Base-by-base conservation (phyloP, 2,329 filamentous ascomycete species). In the Dactylellina drechsleri region DNA sequence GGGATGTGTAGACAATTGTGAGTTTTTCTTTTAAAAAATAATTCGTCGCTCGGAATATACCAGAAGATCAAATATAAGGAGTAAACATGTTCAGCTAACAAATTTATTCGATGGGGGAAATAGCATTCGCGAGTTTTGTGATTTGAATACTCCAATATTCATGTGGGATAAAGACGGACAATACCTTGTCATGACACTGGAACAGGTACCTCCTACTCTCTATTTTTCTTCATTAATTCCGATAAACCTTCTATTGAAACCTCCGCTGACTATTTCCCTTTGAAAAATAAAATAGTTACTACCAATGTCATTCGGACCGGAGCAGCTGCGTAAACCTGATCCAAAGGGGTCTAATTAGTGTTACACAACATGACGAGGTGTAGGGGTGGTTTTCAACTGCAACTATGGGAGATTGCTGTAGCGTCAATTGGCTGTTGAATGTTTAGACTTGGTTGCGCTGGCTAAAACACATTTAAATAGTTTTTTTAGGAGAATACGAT, bases 1-100 rank as follows among this genome's bases (percentile, higher is more conserved):
- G 95, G 95, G 66, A 97, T 97, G 93, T 98, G 94, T 82, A 86
- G 94, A 79, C 94, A 97, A 82, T 96, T 94, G 90, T 92, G 81
- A 84, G 88, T 85, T 36, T 41, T 26, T 1, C 15, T 4, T 23
- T 31, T 15, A n/a, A 18, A 23, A 36, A 2, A 23, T 23, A 23
- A 23, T 2, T 4, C 4, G 4, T 23, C 23, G 4, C 23, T 23
- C 23, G 4, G 23, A 23, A 4, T 23, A 2, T 43, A 6, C 41
- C 41, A n/a, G 2, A n/a, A 4, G 36, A 31, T n/a, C 4, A 31
- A 23, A 36, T 4, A 26, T 13, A 40, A 40, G 1, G 8, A 31
- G n/a, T 13, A 23, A 23, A 23, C 23, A 23, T 2, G 23, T 23
- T 43, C 36, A 23, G 28, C 31, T 58, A 13, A 58, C 43, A 12